Evolutionary conservation across 2,329 filamentous ascomycete species (phyloP), one percentile per base, ranked within the genome.

Genomic region (Beauveria scarabaeidicola): DNA sequence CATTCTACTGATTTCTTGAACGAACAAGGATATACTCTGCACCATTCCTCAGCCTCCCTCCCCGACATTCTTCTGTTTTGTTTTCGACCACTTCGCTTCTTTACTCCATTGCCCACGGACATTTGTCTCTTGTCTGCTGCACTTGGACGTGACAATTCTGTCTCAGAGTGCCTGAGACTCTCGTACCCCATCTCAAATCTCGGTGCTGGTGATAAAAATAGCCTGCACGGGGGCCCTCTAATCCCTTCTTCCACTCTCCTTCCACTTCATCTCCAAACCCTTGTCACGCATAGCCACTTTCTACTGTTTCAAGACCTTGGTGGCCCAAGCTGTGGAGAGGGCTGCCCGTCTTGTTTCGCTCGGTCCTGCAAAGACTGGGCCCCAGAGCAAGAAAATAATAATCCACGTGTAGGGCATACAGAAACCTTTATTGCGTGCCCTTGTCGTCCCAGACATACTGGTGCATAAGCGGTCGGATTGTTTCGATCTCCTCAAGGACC

Each of bases 331-430:
- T 60, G 59, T 55, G 59, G 59, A 56, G 44, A 55, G 52, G 43
- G 13, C 38, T 51, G 38, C 46, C 44, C 29, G 46, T 56, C 52
- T 58, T 56, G 52, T 60, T 60, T 60, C 46, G 59, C 59, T 60
- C 59, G 59, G 59, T 55, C 59, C 59, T 60, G 59, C 59, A 41
- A 59, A 59, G 57, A 59, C 57, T 53, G 57, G 57, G 57, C 23
- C 50, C 32, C 40, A 47, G 46, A 29, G 50, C n/a, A 46, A 53
- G 41, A 19, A 43, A 53, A 53, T 51, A 52, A 53, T 41, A 46
- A 47, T 47, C 41, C 38, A 53, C 51, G 51, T 53, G 51, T 53
- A 59, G 43, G 57, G 41, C 57, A 53, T 56, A 53, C 41, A 48
- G 53, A 56, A 56, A 56, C 43, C 55, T 41, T 50, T 41, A 38